Evolutionary conservation across 768 basidiomycete genomes (phyloP).

Genomic region (Suillus discolor): DNA sequence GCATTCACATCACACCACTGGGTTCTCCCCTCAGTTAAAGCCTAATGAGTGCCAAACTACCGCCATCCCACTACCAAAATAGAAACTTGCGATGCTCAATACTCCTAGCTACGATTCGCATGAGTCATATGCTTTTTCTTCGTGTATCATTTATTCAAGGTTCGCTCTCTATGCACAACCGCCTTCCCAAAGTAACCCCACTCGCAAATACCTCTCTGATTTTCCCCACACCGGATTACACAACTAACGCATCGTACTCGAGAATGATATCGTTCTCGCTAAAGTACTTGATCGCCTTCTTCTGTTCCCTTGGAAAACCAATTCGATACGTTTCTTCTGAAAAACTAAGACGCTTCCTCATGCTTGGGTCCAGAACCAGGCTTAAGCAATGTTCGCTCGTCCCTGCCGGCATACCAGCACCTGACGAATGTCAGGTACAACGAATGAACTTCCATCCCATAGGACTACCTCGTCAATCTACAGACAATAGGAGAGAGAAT

Average conservation of each 20-base stretch:
- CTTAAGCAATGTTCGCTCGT: constrained; percentile 51
- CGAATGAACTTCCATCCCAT: constrained; percentile 66
- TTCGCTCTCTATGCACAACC: too few relatives aligned
- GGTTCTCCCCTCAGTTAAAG: too few relatives aligned
- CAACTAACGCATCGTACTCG: constrained; percentile 84
- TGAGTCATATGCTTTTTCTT: too few relatives aligned
- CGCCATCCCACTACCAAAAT: too few relatives aligned
- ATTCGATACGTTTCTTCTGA: constrained; percentile 61
- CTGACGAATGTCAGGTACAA: constrained; percentile 63
- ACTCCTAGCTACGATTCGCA: constrained; percentile 32
- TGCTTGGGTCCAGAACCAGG: constrained; percentile 53
- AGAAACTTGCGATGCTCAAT: too few relatives aligned
- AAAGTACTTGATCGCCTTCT: constrained; percentile 73
- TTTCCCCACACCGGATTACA: constrained; percentile 85
- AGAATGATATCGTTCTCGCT: constrained; percentile 78
- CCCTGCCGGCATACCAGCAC: constrained; percentile 35
- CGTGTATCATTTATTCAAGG: too few relatives aligned
- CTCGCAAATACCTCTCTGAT: too few relatives aligned
- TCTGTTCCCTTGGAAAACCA: constrained; percentile 69
- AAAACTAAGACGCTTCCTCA: constrained; percentile 46
- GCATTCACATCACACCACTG: too few relatives aligned
- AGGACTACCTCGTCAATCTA: constrained; percentile 71
- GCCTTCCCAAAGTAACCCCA: too few relatives aligned
- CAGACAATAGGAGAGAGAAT: constrained; percentile 20
- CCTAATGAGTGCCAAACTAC: too few relatives aligned